These are phyloP conservation scores for Hortaea werneckii DNA, from an alignment of 2,329 filamentous ascomycete species.

Conservation along the genomic window DNA sequence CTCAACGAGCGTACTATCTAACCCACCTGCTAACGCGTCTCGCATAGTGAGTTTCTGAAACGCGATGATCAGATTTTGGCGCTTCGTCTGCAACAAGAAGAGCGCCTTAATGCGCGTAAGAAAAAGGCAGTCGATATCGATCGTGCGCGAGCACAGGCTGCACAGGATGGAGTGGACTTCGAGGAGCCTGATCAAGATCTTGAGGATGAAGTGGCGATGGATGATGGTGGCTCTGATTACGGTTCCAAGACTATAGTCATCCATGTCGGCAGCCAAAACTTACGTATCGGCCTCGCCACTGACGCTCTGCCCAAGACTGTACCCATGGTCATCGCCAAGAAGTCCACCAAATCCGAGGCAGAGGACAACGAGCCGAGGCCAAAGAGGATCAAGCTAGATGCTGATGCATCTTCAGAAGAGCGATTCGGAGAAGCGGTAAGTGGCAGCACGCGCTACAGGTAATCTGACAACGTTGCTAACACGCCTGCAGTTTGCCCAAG, in stretches of 20 bases:
- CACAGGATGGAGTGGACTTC: conserved; percentile 33
- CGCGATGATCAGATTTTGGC: conserved; percentile 93
- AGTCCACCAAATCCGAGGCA: conserved; percentile 67
- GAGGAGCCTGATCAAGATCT: conserved; percentile 29
- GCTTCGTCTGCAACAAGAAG: conserved; percentile 77
- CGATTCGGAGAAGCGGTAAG: conserved; percentile 74
- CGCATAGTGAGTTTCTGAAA: conserved; percentile 85
- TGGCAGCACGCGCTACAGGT: background rate
- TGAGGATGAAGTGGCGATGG: conserved; percentile 45
- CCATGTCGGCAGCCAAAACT: conserved; percentile 88
- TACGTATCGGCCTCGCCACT: conserved; percentile 89
- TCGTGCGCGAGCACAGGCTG: conserved; percentile 67
- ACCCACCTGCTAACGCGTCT: conserved; percentile 2
- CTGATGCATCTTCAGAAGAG: conserved; percentile 59
- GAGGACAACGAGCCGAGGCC: conserved; percentile 74
- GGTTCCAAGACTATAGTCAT: conserved; percentile 90
- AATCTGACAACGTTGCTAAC: too few species aligned
- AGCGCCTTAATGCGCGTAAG: conserved; percentile 70
- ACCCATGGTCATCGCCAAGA: conserved; percentile 82
- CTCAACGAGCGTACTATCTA: background rate
- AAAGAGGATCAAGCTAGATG: conserved; percentile 51
- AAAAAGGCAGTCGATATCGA: conserved; percentile 82
- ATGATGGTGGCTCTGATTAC: conserved; percentile 50
- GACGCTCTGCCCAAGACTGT: conserved; percentile 90
- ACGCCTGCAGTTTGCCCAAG: conserved; percentile 42